These are phyloP conservation scores for Botrytis hyacinthi DNA, from an alignment of 2,329 filamentous ascomycete genomes.

Conservation along the genomic window DNA sequence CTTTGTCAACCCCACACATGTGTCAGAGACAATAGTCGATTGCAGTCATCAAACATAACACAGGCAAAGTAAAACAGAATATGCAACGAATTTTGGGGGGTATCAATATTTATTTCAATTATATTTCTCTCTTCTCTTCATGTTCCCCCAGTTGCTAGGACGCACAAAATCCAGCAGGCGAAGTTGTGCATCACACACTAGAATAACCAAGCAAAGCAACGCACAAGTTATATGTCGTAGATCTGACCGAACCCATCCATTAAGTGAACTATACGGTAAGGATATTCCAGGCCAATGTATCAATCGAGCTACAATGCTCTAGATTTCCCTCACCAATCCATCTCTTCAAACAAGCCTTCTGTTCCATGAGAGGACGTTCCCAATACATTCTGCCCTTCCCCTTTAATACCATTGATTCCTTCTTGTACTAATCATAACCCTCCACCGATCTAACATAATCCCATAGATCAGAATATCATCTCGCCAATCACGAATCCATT, in stretches of 20 bases:
- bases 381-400: neutral
- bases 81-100: neutral
- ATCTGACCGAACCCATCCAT: neutral
- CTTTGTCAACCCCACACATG: neutral
- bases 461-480: neutral
- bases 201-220: neutral
- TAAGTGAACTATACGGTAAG: neutral
- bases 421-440: neutral
- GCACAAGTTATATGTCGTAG: neutral
- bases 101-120: slow-evolving; percentile 8
- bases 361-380: neutral
- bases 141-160: neutral
- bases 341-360: neutral
- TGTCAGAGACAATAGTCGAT: neutral
- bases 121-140: neutral
- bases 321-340: neutral
- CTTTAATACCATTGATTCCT: neutral
- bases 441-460: neutral
- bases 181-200: neutral
- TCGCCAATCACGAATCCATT: neutral
- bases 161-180: neutral
- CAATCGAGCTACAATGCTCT: neutral
- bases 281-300: neutral
- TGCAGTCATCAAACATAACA: neutral
- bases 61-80: neutral